A percentile compares a stretch with the other conserved stretches of the same genome.
phyloP scores from a whole-genome alignment of 1,284 basidiomycete species.

The Ustilago shanxiensis region DNA sequence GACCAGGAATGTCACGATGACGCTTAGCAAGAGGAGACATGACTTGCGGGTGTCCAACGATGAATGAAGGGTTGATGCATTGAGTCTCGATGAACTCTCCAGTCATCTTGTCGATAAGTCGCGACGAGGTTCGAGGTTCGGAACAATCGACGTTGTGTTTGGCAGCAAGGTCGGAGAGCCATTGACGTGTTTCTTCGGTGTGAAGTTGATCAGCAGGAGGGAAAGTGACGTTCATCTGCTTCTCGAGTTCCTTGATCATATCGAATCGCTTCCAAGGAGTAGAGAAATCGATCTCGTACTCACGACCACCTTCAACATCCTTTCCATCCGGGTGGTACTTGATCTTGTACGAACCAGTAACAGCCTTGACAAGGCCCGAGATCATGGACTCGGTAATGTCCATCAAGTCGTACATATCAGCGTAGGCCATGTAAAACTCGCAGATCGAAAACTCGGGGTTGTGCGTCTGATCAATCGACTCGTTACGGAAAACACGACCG shows the following conservation, averaged over 20 bases:
- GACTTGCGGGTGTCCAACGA: conserved; percentile 95
- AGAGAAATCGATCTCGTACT: conserved; percentile 87
- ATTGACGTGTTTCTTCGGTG: conserved; percentile 88
- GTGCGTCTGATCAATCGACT: conserved; percentile 93
- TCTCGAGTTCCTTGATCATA: conserved; percentile 94
- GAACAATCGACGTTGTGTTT: conserved; percentile 96
- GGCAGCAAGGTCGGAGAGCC: conserved; percentile 83
- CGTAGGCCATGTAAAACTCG: conserved; percentile 99
- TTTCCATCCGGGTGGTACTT: conserved; percentile 94
- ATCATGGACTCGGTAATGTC: conserved; percentile 93
- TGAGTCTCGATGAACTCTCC: conserved; percentile 97
- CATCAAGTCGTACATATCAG: conserved; percentile 99
- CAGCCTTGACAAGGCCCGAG: conserved; percentile 88
- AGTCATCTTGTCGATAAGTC: conserved; percentile 95
- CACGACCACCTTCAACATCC: conserved; percentile 75
- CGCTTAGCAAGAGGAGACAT: conserved; percentile 92
- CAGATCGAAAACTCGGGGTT: conserved; percentile 80
- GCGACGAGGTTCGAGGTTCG: conserved; percentile 94
- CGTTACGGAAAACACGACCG: conserved; percentile 97
- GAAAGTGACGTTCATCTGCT: conserved; percentile 92
- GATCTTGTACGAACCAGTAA: conserved; percentile 87
- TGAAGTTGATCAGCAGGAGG: conserved; percentile 91
- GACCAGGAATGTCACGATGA: conserved; percentile 74
- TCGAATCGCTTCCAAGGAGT: conserved; percentile 99
- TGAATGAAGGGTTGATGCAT: conserved; percentile 96